Conservation (phyloP, 2,329 filamentous ascomycete species). For the Hyphodiscus sp. region DNA sequence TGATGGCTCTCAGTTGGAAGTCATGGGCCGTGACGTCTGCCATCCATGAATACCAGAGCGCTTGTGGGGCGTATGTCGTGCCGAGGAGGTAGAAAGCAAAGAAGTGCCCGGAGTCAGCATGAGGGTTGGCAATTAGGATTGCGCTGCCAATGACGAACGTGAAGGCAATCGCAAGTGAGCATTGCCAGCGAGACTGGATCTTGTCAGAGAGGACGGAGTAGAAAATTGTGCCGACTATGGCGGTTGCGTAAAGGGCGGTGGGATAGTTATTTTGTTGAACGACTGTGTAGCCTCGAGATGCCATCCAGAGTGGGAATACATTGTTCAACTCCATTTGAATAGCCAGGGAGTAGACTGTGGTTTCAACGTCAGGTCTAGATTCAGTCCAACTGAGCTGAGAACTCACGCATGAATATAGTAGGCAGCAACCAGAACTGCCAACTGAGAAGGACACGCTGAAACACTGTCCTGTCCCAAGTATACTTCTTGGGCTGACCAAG, state of each 20-base stretch:
- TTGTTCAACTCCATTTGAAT: slow-evolving; percentile 39
- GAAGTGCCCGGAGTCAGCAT: too few relatives aligned
- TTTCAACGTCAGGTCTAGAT: too few relatives aligned
- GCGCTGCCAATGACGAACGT: slow-evolving; percentile 37
- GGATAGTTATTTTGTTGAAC: slow-evolving; percentile 41
- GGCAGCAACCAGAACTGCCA: slow-evolving; percentile 42
- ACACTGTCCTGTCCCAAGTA: slow-evolving; percentile 10
- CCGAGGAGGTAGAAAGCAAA: slow-evolving; percentile 29
- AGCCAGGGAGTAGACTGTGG: slow-evolving; percentile 36
- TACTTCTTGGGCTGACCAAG: slow-evolving; percentile 28
- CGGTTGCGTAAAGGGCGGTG: slow-evolving; percentile 35
- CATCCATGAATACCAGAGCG: slow-evolving; percentile 43
- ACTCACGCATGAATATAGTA: slow-evolving; percentile 38
- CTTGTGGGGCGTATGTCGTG: slow-evolving; percentile 39
- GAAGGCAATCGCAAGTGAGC: slow-evolving; percentile 36
- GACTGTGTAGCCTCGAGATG: slow-evolving; percentile 36
- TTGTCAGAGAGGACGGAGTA: slow-evolving; percentile 38
- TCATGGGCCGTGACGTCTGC: slow-evolving; percentile 36
- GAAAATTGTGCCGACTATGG: slow-evolving; percentile 36
- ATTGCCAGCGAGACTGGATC: slow-evolving; percentile 38
- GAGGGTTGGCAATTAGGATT: slow-evolving; percentile 23
- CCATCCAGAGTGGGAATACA: slow-evolving; percentile 40
- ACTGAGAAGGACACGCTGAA: slow-evolving; percentile 26
- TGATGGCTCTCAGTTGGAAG: slow-evolving; percentile 37
- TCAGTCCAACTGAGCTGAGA: too few relatives aligned